phyloP scores from a whole-genome alignment of 2,329 filamentous ascomycete species.

The Aspergillus amoenus region DNA sequence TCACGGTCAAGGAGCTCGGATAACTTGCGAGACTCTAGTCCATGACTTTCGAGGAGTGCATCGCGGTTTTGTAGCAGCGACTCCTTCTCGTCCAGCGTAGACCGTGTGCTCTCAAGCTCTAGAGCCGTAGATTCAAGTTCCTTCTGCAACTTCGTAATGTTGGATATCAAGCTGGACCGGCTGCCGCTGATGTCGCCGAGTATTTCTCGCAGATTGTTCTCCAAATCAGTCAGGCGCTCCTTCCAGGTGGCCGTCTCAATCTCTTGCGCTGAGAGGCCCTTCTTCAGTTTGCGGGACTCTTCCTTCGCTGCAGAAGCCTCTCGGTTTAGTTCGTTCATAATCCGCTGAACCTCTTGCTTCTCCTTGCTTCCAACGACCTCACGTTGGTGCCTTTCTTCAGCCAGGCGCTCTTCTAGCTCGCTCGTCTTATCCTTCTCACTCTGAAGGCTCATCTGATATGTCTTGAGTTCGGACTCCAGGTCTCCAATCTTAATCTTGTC shows the following conservation, averaged over 20 bases:
- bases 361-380: slow-evolving; percentile 84
- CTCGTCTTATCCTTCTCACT: slow-evolving; percentile 77
- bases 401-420: slow-evolving; percentile 72
- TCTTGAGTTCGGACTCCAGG: slow-evolving; percentile 78
- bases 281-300: slow-evolving; percentile 76
- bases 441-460: slow-evolving; percentile 73
- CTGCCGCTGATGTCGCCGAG: slow-evolving; percentile 87
- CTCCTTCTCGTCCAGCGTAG: slow-evolving; percentile 83
- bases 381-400: slow-evolving; percentile 78
- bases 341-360: slow-evolving; percentile 91
- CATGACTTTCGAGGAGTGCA: slow-evolving; percentile 80
- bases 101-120: slow-evolving; percentile 76
- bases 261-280: slow-evolving; percentile 78
- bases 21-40: slow-evolving; percentile 79
- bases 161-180: slow-evolving; percentile 78
- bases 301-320: slow-evolving; percentile 82
- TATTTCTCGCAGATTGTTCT: slow-evolving; percentile 81
- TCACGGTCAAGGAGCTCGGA: slow-evolving; percentile 90
- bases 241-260: slow-evolving; percentile 90
- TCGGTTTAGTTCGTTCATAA: slow-evolving; percentile 87
- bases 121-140: slow-evolving; percentile 82
- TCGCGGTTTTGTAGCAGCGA: slow-evolving; percentile 87
- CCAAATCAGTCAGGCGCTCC: slow-evolving; percentile 83
- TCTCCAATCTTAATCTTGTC: slow-evolving; percentile 99
- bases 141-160: slow-evolving; percentile 81